Conservation (phyloP, 1,284 basidiomycete genomes). For the Malassezia globosa region DNA sequence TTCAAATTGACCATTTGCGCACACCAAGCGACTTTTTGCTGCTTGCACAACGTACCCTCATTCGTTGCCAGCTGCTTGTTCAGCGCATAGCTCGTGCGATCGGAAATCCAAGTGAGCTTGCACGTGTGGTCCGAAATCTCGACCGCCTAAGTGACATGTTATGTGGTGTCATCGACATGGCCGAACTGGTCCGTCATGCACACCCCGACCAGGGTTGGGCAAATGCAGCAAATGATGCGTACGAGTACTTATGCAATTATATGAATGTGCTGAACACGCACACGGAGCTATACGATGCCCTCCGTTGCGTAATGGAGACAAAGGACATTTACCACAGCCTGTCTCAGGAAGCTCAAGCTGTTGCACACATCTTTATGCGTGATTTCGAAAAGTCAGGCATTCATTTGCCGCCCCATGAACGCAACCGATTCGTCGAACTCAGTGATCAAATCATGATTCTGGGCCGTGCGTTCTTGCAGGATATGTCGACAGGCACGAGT, state of each 20-base stretch:
- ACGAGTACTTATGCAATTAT: slow-evolving; percentile 83
- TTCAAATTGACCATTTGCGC: slow-evolving; percentile 30
- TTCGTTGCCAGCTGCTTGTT: slow-evolving; percentile 41
- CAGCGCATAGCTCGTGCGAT: slow-evolving; percentile 33
- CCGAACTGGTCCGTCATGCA: slow-evolving; percentile 81
- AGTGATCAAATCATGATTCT: slow-evolving; percentile 85
- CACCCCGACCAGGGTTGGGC: slow-evolving; percentile 80
- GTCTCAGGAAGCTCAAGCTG: slow-evolving; percentile 49
- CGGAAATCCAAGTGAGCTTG: slow-evolving; percentile 9
- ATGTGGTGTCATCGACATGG: slow-evolving; percentile 90
- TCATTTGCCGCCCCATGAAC: slow-evolving; percentile 65
- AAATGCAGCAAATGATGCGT: slow-evolving; percentile 69
- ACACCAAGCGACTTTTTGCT: slow-evolving; percentile 27
- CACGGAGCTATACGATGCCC: slow-evolving; percentile 63
- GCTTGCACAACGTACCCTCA: slow-evolving; percentile 34
- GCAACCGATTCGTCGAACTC: slow-evolving; percentile 72
- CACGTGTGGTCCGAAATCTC: slow-evolving; percentile 49
- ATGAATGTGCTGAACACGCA: slow-evolving; percentile 97
- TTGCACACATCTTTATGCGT: slow-evolving; percentile 82
- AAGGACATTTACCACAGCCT: slow-evolving; percentile 36
- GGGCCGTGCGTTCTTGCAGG: slow-evolving; percentile 69
- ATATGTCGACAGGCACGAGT: slow-evolving; percentile 18
- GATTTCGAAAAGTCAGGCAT: slow-evolving; percentile 98
- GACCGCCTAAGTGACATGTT: slow-evolving; percentile 88
- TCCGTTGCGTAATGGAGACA: slow-evolving; percentile 47